Evolutionary conservation across 768 basidiomycete genomes (phyloP), one percentile per base, ranked within the genome.

Genomic region (Vishniacozyma victoriae): DNA sequence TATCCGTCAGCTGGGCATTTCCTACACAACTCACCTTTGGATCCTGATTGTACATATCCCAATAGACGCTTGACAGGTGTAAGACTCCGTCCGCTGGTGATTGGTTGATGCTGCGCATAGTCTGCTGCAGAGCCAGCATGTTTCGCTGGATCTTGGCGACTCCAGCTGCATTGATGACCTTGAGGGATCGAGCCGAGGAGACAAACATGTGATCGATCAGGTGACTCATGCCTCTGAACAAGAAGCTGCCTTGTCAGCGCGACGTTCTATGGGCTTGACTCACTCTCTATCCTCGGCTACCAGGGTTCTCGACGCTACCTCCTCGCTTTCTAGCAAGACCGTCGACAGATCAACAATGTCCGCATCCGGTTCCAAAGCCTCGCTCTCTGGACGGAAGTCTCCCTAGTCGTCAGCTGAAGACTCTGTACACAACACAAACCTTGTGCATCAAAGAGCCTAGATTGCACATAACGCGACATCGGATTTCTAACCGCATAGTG

Each of bases 281-380:
- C 46, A 93, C 91, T 75, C 75, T 60, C 82, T 78, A 57, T 89
- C 84, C 43, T 75, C 76, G 41, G 75, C 73, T 0, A 83, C 80
- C 16, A 96, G 71, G 7, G 80, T 80, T 0, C 75, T 74, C 0
- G 80, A 78, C 6, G 82, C 76, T 48, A 80, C 77, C 48, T 86
- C 87, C 51, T 92, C 85, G 57, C 81, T 83, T 57, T 82, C 77
- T 16, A 82, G 79, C 3, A 97, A 74, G 55, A 91, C 86, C 9
- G 76, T 76, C 59, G 91, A 95, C 42, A 96, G 76, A 67, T 93
- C 89, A 24, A 85, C 76, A 41, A 95, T 78, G 64, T 89, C 83
- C 7, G 87, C 82, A 68, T 97, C 93, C 0, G 91, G 93, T 62
- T 93, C 91, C n/a, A 80, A 78, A 4, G 84, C 83, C 70, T 92